A percentile compares a stretch with the other conserved stretches of the same genome.
Evolutionary conservation across 768 basidiomycete species (phyloP).

Genomic region (Suillus luteus): DNA sequence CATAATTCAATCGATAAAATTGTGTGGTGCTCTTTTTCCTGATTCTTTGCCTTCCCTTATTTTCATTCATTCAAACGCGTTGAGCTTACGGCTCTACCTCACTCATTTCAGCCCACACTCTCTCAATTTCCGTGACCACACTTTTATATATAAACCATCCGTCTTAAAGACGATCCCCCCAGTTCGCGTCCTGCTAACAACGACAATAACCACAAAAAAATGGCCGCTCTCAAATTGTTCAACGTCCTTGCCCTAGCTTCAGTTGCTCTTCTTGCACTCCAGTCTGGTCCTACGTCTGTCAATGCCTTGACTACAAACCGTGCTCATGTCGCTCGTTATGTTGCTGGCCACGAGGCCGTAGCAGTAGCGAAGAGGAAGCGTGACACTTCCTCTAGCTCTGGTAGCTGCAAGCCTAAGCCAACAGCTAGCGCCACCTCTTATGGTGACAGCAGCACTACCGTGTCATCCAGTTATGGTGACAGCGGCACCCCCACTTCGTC

Average conservation of each 20-base stretch:
- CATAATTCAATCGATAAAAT: slow-evolving; percentile 15
- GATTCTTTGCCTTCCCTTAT: slow-evolving; percentile 13
- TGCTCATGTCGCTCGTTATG: slow-evolving; percentile 46
- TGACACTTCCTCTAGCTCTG: slow-evolving; percentile 35
- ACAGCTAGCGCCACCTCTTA: slow-evolving; percentile 16
- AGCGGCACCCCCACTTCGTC: slow-evolving; percentile 19
- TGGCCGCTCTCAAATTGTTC: slow-evolving; percentile 55
- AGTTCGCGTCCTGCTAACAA: slow-evolving; percentile 13
- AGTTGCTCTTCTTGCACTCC: slow-evolving; percentile 56
- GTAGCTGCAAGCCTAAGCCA: slow-evolving; percentile 62
- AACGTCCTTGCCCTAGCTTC: slow-evolving; percentile 60
- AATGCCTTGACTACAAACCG: slow-evolving; percentile 52
- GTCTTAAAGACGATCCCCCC: slow-evolving; percentile 6
- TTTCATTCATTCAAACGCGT: slow-evolving; percentile 21
- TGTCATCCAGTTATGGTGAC: background rate
- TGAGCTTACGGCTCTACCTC: slow-evolving; percentile 24
- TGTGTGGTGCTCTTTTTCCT: background rate
- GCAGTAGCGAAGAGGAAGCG: slow-evolving; percentile 53
- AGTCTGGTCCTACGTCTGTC: slow-evolving; percentile 47
- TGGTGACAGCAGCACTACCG: background rate
- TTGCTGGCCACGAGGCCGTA: slow-evolving; percentile 40
- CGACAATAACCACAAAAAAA: slow-evolving; percentile 23
- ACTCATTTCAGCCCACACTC: slow-evolving; percentile 24
- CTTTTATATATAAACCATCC: slow-evolving; percentile 3
- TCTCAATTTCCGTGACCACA: slow-evolving; percentile 19